Base-by-base conservation (phyloP, 257 asterid genomes). In the Forsythia suspensa region DNA sequence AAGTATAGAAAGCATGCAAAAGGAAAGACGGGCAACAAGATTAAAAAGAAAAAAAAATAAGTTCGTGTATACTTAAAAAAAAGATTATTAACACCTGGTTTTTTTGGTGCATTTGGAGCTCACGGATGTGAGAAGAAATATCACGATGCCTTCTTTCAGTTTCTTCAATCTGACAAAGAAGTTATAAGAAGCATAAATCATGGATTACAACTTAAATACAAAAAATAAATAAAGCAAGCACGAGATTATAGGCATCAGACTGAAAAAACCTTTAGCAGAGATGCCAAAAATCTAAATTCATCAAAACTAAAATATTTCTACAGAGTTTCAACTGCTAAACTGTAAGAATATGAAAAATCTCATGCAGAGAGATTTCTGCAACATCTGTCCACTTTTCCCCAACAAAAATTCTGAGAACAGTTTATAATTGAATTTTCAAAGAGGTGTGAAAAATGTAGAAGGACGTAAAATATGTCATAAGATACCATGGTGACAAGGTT, bases 151-250 rank as follows among this genome's bases (percentile, higher is more conserved):
- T 83, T 83, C 73, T 85, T 76, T 86, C 97, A 76, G 78, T 69
- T 39, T 87, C 94, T 70, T 86, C 91, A 74, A 92, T 80, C 99
- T 95, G 86, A 75, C 86, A 86, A 75, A 12, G 20, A 75, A 44
- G 63, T n/a, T n/a, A 24, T 2, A 72, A 70, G 39, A 80, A 69
- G 70, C 73, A 71, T 57, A 36, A 29, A 37, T 20, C 57, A 43
- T 11, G 29, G 61, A 43, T 71, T 15, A 24, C 75, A 73, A 74
- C 38, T 67, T 76, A 76, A 16, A 52, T 51, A 52, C 21, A 39
- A 11, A 73, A 44, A 48, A 29, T 29, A 29, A 29, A 29, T 29
- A 29, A 71, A 67, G 81, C 71, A 74, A 44, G 38, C 76, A 80
- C 71, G 37, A 21, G 46, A 67, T 71, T 39, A 29, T 11, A 70